Evolutionary conservation across 768 basidiomycete genomes (phyloP).

Genomic region (Ramaria sp.): DNA sequence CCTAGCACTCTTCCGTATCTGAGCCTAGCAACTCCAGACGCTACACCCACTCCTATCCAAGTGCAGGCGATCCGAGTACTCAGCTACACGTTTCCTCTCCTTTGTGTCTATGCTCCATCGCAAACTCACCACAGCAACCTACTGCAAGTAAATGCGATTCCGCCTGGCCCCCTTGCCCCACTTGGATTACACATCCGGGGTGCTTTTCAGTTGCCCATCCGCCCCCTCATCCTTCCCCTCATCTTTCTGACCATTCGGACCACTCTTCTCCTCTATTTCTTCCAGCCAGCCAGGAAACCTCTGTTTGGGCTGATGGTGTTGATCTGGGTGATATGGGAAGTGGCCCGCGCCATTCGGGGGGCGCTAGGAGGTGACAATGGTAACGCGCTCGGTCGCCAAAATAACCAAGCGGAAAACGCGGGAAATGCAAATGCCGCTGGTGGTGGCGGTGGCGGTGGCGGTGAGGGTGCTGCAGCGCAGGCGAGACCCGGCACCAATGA

Average conservation of each 20-base stretch:
- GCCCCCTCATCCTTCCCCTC: slow-evolving; percentile 57
- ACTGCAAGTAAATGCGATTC: slow-evolving; percentile 18
- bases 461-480: neutral
- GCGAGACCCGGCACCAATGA: neutral
- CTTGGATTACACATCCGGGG: neutral
- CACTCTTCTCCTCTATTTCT: slow-evolving; percentile 61
- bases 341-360: slow-evolving; percentile 57
- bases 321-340: slow-evolving; percentile 66
- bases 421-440: slow-evolving; percentile 18
- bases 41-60: slow-evolving; percentile 47
- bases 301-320: slow-evolving; percentile 55
- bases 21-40: slow-evolving; percentile 33
- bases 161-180: slow-evolving; percentile 16
- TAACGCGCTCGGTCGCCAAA: slow-evolving; percentile 17
- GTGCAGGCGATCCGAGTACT: slow-evolving; percentile 55
- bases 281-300: slow-evolving; percentile 65
- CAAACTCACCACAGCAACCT: slow-evolving; percentile 1
- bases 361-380: slow-evolving; percentile 28
- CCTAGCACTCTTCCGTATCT: slow-evolving; percentile 46
- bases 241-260: slow-evolving; percentile 61
- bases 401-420: slow-evolving; percentile 13
- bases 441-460: slow-evolving; percentile 11
- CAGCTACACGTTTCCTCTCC: slow-evolving; percentile 43
- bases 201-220: slow-evolving; percentile 36
- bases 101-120: slow-evolving; percentile 6